Base-by-base conservation (phyloP, 176 grass and related monocot species). In the Oryza glumipatula region DNA sequence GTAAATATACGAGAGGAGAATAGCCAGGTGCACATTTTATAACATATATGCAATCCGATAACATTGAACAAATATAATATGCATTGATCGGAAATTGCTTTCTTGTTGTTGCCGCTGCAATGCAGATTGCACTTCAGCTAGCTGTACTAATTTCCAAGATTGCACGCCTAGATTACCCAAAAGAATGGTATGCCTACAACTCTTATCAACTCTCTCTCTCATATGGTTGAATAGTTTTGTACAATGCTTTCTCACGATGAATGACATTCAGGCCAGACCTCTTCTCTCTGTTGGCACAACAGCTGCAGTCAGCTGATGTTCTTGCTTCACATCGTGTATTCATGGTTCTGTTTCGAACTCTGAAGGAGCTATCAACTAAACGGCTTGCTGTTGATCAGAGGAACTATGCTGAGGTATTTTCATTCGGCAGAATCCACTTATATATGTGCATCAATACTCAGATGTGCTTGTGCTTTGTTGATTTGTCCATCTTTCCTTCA, bases 341-440 rank as follows among this genome's bases (percentile, higher is more conserved):
- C 79, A 92, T 96, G 91, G 91, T 96, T 73, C 70, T 99, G 45
- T 99, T 94, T 92, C 96, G 93, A 83, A 94, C 93, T 79, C 84
- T 99, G 68, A 99, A 99, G 88, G 96, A 99, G 81, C 73, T 99
- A 51, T 99, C 96, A 61, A 99, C 91, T 79, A 99, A 99, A 87
- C 91, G 96, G 69, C 93, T 99, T 79, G 76, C 87, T 48, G 83
- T 91, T 45, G 96, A 99, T 76, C 91, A 92, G 73, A 92, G 90
- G 79, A 96, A 86, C 64, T 99, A 91, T 77, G 87, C 92, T 16
- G 89, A 99, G 96, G 96, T 96, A 89, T 77, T 66, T 72, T 67
- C n/a, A 75, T 86, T 83, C 81, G 30, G 15, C 60, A 80, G 36
- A 76, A 88, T 4, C 26, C 45, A 70, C 65, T 68, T 83, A 64